Evolutionary conservation across 257 asterid genomes (phyloP).

Genomic region (Solanum tarijense): DNA sequence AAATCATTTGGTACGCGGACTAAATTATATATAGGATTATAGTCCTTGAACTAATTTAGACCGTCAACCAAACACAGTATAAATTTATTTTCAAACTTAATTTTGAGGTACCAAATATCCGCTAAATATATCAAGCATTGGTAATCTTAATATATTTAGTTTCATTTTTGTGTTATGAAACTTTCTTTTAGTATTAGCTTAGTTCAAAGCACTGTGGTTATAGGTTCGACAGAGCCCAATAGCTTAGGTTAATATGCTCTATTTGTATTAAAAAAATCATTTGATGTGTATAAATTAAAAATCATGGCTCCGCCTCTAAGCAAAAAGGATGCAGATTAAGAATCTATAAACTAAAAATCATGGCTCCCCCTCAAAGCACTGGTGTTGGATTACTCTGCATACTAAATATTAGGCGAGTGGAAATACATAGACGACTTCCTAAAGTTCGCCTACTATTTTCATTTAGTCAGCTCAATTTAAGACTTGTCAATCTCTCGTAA

Average conservation of each 20-base stretch:
- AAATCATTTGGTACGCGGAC: background rate
- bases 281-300: background rate
- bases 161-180: background rate
- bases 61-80: background rate
- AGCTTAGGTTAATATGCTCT: background rate
- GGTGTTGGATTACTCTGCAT: background rate
- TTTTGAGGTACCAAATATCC: background rate
- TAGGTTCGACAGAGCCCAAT: background rate
- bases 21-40: background rate
- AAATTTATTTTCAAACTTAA: background rate
- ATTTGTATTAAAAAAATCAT: background rate
- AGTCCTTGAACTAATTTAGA: background rate
- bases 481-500: background rate
- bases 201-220: background rate
- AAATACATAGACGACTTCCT: background rate
- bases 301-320: background rate
- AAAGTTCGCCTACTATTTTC: background rate
- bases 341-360: background rate
- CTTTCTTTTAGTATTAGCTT: background rate
- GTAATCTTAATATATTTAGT: background rate
- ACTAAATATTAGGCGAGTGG: background rate
- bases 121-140: background rate
- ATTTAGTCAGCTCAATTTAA: background rate
- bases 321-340: background rate
- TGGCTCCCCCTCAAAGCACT: background rate